Conservation (phyloP, 2,329 filamentous ascomycete species). For the Talaromyces amestolkiae region DNA sequence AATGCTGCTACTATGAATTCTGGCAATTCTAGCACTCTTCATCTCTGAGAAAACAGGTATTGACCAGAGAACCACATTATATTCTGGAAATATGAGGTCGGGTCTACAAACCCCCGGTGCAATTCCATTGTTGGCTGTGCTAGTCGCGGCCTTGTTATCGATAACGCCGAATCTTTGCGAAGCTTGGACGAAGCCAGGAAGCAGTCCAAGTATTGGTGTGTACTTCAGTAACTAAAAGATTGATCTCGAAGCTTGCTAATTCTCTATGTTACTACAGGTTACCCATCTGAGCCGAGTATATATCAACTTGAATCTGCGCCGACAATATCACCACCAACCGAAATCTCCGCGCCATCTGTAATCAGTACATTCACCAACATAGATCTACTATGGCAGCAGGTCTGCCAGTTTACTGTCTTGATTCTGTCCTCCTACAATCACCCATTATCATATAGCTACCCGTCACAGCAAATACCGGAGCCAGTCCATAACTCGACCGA, state of each 20-base stretch:
- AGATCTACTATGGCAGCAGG: constrained; percentile 17
- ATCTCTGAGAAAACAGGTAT: neutral
- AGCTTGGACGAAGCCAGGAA: constrained; percentile 9
- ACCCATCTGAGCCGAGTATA: neutral
- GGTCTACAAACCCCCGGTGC: constrained; percentile 14
- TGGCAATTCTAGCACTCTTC: neutral
- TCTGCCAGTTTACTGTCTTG: constrained; percentile 11
- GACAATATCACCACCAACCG: neutral
- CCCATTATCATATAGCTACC: neutral
- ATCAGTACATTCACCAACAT: constrained; percentile 5
- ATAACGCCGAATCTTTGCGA: constrained; percentile 17
- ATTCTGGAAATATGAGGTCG: constrained; percentile 10
- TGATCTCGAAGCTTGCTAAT: neutral
- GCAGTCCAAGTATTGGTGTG: constrained; percentile 6
- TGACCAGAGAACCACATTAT: neutral
- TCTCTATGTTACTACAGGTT: neutral
- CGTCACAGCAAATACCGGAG: neutral
- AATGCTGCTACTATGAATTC: neutral
- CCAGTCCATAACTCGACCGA: neutral
- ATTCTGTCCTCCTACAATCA: constrained; percentile 1
- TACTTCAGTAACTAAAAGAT: neutral
- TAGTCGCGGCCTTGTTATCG: constrained; percentile 16
- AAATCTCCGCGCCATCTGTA: neutral
- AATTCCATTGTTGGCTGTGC: constrained; percentile 16
- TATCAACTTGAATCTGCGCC: neutral